Conservation (phyloP, 2,329 filamentous ascomycete species). For the Aspergillus tanneri region DNA sequence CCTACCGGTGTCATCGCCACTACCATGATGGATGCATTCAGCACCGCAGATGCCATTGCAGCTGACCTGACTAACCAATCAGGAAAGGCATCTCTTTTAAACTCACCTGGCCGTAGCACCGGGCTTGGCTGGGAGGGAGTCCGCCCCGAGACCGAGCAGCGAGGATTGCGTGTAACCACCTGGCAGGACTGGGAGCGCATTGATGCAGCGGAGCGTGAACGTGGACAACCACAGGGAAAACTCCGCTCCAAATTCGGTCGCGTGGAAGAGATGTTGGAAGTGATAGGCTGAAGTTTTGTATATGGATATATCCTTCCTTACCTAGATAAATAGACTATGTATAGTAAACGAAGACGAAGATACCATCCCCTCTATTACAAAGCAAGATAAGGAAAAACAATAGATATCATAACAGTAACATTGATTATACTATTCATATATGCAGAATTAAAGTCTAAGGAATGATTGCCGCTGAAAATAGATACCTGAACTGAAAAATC, state of each 20-base stretch:
- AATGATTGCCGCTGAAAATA: slow-evolving; percentile 1
- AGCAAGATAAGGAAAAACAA: background rate
- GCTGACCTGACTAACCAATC: slow-evolving; percentile 64
- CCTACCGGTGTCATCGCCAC: slow-evolving; percentile 94
- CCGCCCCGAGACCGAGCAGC: slow-evolving; percentile 56
- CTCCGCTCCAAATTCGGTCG: slow-evolving; percentile 67
- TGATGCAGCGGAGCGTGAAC: slow-evolving; percentile 70
- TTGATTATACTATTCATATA: slow-evolving; percentile 2
- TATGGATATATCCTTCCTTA: background rate
- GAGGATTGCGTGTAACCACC: slow-evolving; percentile 62
- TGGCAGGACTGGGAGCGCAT: slow-evolving; percentile 89
- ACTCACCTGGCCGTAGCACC: slow-evolving; percentile 40
- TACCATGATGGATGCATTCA: slow-evolving; percentile 93
- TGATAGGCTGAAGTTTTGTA: slow-evolving; percentile 25
- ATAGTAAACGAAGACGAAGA: background rate
- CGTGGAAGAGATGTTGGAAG: slow-evolving; percentile 58
- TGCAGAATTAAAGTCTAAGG: background rate
- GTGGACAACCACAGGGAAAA: slow-evolving; percentile 69
- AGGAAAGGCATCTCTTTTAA: slow-evolving; percentile 46
- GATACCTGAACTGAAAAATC: background rate
- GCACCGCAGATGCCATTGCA: slow-evolving; percentile 78
- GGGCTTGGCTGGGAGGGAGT: slow-evolving; percentile 75
- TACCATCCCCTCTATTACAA: slow-evolving; percentile 2
- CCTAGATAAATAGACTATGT: background rate
- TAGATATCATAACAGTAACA: background rate